Conservation (phyloP, 2,329 filamentous ascomycete genomes). For the Aspergillus fructus region DNA sequence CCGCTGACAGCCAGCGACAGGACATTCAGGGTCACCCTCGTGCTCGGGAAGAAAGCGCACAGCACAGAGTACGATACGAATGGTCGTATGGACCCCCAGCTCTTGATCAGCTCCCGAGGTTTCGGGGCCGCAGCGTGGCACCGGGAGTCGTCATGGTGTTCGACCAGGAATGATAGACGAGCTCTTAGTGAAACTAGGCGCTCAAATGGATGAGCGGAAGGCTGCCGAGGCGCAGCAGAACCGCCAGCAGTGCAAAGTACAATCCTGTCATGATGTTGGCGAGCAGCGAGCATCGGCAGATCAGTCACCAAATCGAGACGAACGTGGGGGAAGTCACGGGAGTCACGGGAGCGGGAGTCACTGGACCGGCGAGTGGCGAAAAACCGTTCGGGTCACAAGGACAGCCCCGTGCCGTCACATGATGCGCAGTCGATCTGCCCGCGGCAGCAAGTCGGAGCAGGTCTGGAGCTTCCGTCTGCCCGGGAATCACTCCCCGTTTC, state of each 20-base stretch:
- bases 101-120: slow-evolving; percentile 7
- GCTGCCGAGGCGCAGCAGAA: slow-evolving; percentile 13
- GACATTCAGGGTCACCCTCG: slow-evolving; percentile 2
- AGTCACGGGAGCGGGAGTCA: neutral
- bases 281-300: neutral
- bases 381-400: slow-evolving; percentile 22
- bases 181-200: neutral
- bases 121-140: neutral
- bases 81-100: neutral
- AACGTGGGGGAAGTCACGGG: slow-evolving; percentile 2
- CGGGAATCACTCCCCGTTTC: too few species aligned
- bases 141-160: neutral
- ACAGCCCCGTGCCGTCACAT: slow-evolving; percentile 21
- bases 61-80: slow-evolving; percentile 4
- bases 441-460: neutral
- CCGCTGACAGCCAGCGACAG: neutral
- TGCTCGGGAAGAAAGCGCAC: neutral
- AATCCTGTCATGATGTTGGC: too few species aligned
- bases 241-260: neutral
- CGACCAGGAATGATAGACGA: neutral
- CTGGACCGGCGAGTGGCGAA: slow-evolving; percentile 6
- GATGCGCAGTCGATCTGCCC: slow-evolving; percentile 19
- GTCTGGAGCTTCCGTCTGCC: too few species aligned
- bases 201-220: neutral
- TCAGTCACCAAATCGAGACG: neutral